phyloP scores from a whole-genome alignment of 176 grass and related monocot genomes.

The Musa schizocarpa region DNA sequence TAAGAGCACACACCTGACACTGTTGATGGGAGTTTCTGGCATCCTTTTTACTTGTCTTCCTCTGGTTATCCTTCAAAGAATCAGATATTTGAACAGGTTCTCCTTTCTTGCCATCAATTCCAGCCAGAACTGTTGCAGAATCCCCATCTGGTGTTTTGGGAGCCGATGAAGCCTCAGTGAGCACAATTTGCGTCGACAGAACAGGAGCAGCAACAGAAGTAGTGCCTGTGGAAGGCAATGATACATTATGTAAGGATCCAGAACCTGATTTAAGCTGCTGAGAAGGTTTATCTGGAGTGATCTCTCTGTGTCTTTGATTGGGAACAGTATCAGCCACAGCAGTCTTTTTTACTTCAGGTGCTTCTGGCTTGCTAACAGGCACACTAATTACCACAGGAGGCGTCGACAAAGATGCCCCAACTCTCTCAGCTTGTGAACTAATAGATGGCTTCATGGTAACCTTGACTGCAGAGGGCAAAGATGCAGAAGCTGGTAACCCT shows the following conservation, averaged over 20 bases:
- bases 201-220: not conserved
- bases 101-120: slow-evolving; percentile 43
- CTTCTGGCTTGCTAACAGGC: slow-evolving; percentile 6
- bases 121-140: not conserved
- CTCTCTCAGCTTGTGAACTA: slow-evolving; percentile 30
- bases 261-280: not conserved
- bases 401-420: not conserved
- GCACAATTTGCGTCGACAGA: not conserved
- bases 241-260: not conserved
- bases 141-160: not conserved
- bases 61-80: slow-evolving; percentile 57
- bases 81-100: slow-evolving; percentile 43
- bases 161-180: not conserved
- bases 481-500: slow-evolving; percentile 16
- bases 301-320: not conserved
- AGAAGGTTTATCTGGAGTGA: not conserved
- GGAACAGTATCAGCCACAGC: not conserved
- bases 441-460: slow-evolving; percentile 24
- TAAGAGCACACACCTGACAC: slow-evolving; percentile 37
- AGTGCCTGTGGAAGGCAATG: not conserved
- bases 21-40: not conserved
- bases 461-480: slow-evolving; percentile 20
- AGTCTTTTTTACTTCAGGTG: not conserved
- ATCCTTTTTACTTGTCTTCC: slow-evolving; percentile 36
- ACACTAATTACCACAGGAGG: slow-evolving; percentile 31